Conservation (phyloP, 192 early-diverging fungal species). For the Coemansia sp. region DNA sequence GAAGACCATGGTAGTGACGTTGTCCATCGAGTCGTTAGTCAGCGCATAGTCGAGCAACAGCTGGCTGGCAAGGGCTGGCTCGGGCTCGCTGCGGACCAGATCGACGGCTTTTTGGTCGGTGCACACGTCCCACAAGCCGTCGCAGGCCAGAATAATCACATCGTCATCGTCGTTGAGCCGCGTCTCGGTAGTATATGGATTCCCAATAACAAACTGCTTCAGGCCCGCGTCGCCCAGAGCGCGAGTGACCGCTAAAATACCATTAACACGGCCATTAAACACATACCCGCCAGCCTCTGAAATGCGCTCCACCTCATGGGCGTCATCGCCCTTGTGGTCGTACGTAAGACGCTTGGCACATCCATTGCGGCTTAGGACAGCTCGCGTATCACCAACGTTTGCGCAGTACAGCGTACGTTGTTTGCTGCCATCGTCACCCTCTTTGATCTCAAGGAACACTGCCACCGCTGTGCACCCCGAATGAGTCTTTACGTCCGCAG, state of each 20-base stretch:
- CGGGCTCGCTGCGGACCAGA: conserved; percentile 69
- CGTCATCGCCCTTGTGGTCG: conserved; percentile 97
- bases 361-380: conserved; percentile 85
- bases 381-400: conserved; percentile 96
- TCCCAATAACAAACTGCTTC: conserved; percentile 96
- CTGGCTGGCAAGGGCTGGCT: conserved; percentile 79
- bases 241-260: conserved; percentile 93
- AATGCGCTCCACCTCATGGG: conserved; percentile 84
- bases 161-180: conserved; percentile 70
- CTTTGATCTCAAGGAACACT: conserved; percentile 61
- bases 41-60: conserved; percentile 82
- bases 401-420: conserved; percentile 76
- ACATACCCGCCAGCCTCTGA: conserved; percentile 93
- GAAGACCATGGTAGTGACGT: conserved; percentile 88
- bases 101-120: conserved; percentile 91
- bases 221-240: conserved; percentile 93
- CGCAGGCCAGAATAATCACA: conserved; percentile 93
- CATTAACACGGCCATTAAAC: conserved; percentile 96
- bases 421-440: conserved; percentile 10
- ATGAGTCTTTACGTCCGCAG: conserved; percentile 70
- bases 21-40: conserved; percentile 91
- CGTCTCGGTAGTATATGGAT: conserved; percentile 94
- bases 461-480: conserved; percentile 93
- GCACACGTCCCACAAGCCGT: conserved; percentile 99
- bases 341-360: conserved; percentile 86